Conservation (phyloP, 768 basidiomycete species). For the Phaffia tasmanica region DNA sequence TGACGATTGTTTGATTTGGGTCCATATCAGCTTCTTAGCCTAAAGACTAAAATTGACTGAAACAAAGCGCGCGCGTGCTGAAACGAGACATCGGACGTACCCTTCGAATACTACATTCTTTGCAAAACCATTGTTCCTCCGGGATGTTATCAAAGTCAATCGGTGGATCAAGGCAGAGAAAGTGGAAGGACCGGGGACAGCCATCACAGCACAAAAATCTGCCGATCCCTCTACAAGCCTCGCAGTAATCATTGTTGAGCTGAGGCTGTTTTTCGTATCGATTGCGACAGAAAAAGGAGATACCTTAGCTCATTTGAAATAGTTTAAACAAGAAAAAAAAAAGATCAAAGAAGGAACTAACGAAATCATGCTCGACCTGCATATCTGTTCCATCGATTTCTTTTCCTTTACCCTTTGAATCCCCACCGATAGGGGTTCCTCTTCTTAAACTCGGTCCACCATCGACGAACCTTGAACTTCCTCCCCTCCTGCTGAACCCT, state of each 20-base stretch:
- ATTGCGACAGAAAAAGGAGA: no score
- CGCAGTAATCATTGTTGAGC: constrained; percentile 44
- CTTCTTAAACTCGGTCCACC: no score
- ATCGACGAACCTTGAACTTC: no score
- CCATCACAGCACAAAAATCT: constrained; percentile 93
- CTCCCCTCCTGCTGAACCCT: no score
- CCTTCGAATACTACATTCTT: constrained; percentile 41
- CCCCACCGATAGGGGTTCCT: no score
- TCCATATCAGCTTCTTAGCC: constrained; percentile 45
- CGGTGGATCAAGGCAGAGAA: constrained; percentile 93
- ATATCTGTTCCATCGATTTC: no score
- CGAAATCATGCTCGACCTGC: no score
- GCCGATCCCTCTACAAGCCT: constrained; percentile 47
- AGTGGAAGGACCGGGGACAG: constrained; percentile 89
- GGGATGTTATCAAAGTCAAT: constrained; percentile 78
- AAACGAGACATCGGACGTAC: constrained; percentile 39
- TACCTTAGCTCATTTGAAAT: no score
- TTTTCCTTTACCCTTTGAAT: no score
- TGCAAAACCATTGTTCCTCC: constrained; percentile 47
- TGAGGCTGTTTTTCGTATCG: constrained; percentile 22
- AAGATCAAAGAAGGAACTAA: no score
- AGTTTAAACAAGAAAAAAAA: no score
- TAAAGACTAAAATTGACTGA: constrained; percentile 59
- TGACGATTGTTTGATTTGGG: constrained; percentile 34
- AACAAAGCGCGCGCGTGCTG: constrained; percentile 35